These are phyloP conservation scores for Sherardia arvensis DNA, from an alignment of 257 asterid species.

Conservation along the genomic window DNA sequence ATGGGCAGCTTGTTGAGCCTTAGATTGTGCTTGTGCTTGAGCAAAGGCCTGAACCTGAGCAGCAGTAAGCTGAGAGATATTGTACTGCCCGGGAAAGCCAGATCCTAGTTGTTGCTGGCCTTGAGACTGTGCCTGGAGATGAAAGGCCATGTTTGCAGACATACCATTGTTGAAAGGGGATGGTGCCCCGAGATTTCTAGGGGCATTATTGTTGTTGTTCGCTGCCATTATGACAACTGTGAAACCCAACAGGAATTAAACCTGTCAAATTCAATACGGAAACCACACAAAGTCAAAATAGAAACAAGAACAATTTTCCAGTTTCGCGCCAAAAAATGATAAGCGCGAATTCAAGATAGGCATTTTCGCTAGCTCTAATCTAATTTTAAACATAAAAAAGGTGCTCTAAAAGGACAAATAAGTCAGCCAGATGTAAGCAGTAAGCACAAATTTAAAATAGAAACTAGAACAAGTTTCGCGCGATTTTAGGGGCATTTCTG, in stretches of 20 bases:
- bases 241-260: neutral
- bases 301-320: too few relatives aligned
- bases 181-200: slow-evolving; percentile 64
- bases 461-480: too few relatives aligned
- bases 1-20: slow-evolving; percentile 9
- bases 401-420: too few relatives aligned
- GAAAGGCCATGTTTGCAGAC: slow-evolving; percentile 39
- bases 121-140: slow-evolving; percentile 26
- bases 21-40: slow-evolving; percentile 55
- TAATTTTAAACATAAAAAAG: too few relatives aligned
- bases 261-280: neutral
- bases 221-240: slow-evolving; percentile 45
- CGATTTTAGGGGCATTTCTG: neutral
- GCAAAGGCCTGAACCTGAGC: slow-evolving; percentile 79
- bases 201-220: slow-evolving; percentile 71
- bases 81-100: slow-evolving; percentile 65
- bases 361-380: too few relatives aligned
- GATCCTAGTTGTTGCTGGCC: slow-evolving; percentile 59
- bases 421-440: too few relatives aligned
- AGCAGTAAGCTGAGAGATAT: slow-evolving; percentile 57
- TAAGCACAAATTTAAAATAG: too few relatives aligned
- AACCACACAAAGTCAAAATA: neutral
- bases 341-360: too few relatives aligned
- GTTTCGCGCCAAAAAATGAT: too few relatives aligned
- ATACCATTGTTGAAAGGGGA: slow-evolving; percentile 76